Percentiles rank a stretch among this genome's conserved stretches.
Conservation (phyloP, 148 eudicot species). For the Nepenthes gracilis region DNA sequence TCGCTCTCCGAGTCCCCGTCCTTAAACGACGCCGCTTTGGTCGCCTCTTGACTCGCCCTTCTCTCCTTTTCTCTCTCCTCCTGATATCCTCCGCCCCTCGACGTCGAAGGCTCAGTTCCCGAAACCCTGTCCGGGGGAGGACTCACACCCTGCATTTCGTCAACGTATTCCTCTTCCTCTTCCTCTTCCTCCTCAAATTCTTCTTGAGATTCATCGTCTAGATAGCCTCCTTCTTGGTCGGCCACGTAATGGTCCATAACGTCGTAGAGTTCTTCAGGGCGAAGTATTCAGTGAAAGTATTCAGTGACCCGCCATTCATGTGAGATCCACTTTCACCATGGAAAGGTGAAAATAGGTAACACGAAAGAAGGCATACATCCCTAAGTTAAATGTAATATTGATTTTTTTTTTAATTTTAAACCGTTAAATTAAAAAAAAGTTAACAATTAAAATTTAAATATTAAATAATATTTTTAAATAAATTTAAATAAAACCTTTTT, state of each 20-base stretch:
- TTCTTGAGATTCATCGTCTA: slow-evolving; percentile 8
- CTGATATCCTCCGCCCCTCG: slow-evolving; percentile 1
- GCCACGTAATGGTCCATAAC: neutral
- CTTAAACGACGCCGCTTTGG: neutral
- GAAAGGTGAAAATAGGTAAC: too few species aligned
- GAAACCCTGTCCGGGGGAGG: slow-evolving; percentile 4
- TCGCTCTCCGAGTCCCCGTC: slow-evolving; percentile 1
- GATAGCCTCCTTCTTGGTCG: slow-evolving; percentile 2
- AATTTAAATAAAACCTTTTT: too few species aligned
- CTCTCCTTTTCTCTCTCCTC: slow-evolving; percentile 4
- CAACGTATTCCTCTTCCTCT: slow-evolving; percentile 1
- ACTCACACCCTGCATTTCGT: neutral
- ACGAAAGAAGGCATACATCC: too few species aligned
- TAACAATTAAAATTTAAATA: too few species aligned
- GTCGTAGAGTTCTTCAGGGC: neutral
- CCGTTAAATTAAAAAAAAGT: too few species aligned
- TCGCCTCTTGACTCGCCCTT: neutral
- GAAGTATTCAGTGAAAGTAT: too few species aligned
- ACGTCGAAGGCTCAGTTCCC: neutral
- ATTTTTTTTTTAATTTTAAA: too few species aligned
- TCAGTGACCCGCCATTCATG: too few species aligned
- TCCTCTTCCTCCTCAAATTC: slow-evolving; percentile 6
- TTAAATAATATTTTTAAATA: too few species aligned
- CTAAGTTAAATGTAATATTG: too few species aligned
- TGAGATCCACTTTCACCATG: too few species aligned